A percentile compares a stretch with the other conserved stretches of the same genome.
phyloP scores from a whole-genome alignment of 2,329 filamentous ascomycete species.

The Penicillium griseofulvum region DNA sequence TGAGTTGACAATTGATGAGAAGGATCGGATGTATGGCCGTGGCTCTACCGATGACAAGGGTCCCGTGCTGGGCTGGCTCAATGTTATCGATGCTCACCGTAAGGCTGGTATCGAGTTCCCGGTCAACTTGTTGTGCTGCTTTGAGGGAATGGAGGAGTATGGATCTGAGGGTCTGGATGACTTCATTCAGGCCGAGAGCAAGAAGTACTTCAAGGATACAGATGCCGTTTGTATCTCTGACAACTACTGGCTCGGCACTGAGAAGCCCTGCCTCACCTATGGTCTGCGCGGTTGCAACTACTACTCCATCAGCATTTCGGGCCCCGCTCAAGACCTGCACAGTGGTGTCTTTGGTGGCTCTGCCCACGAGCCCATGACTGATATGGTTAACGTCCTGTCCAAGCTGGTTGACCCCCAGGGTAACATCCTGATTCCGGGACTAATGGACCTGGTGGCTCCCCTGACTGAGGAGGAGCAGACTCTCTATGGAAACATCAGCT shows the following conservation, averaged over 20 bases:
- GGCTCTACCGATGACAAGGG: conserved; percentile 98
- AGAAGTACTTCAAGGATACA: conserved; percentile 91
- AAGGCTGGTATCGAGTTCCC: conserved; percentile 92
- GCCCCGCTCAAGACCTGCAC: conserved; percentile 90
- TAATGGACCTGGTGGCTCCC: conserved; percentile 88
- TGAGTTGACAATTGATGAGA: conserved; percentile 78
- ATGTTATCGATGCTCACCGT: conserved; percentile 96
- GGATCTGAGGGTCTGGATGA: conserved; percentile 95
- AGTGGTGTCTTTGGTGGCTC: conserved; percentile 96
- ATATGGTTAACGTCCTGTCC: conserved; percentile 77
- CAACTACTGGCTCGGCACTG: conserved; percentile 99
- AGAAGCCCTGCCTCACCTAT: conserved; percentile 97
- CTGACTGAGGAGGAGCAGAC: conserved; percentile 80
- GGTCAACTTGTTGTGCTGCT: conserved; percentile 98
- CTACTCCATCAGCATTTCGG: conserved; percentile 87
- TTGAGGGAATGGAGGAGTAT: conserved; percentile 99
- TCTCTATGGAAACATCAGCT: conserved; percentile 86
- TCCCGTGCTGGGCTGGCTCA: conserved; percentile 93
- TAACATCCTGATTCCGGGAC: conserved; percentile 90
- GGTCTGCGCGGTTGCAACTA: conserved; percentile 97
- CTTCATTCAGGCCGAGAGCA: conserved; percentile 85
- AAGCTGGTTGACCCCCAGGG: conserved; percentile 85
- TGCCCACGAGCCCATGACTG: conserved; percentile 97
- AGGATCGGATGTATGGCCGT: conserved; percentile 93
- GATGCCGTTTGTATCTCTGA: conserved; percentile 98